Conservation (phyloP, 2,329 filamentous ascomycete species). For the Alternaria sp. region DNA sequence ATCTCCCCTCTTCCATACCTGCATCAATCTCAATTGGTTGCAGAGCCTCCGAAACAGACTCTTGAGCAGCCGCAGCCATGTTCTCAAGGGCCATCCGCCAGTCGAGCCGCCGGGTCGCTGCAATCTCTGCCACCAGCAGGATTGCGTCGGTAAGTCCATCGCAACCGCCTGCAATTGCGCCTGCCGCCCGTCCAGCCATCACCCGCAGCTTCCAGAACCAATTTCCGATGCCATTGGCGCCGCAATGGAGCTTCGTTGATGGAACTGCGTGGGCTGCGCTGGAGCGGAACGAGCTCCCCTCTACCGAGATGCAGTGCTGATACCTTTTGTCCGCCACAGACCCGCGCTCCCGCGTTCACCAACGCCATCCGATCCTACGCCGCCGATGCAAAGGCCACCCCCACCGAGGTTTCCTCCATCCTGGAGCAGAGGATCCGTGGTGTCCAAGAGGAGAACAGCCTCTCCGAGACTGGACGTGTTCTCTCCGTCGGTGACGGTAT, state of each 20-base stretch:
- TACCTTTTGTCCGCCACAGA: constrained; percentile 66
- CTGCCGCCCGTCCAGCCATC: constrained; percentile 49
- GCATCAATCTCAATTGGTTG: constrained; percentile 57
- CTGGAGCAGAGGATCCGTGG: constrained; percentile 99
- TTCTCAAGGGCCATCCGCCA: constrained; percentile 98
- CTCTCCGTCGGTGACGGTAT: constrained; percentile 99
- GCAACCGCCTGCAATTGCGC: constrained; percentile 53
- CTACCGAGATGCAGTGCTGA: constrained; percentile 54
- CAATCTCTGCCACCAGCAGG: constrained; percentile 90
- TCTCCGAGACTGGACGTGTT: constrained; percentile 98
- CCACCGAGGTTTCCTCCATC: constrained; percentile 98
- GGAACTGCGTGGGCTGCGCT: constrained; percentile 53
- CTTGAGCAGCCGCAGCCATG: constrained; percentile 69
- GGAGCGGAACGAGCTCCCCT: constrained; percentile 45
- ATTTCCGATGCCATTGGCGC: constrained; percentile 46
- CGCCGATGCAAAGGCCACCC: constrained; percentile 89
- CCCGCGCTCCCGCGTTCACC: constrained; percentile 83
- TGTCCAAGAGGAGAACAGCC: constrained; percentile 93
- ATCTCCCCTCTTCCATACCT: constrained; percentile 52
- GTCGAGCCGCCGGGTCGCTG: constrained; percentile 93
- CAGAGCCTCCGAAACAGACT: constrained; percentile 53
- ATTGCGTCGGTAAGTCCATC: constrained; percentile 88
- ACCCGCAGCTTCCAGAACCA: constrained; percentile 46
- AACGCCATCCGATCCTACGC: constrained; percentile 86
- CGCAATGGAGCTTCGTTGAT: constrained; percentile 50